phyloP scores from a whole-genome alignment of 1,284 basidiomycete genomes.

The Heterobasidion annosum region DNA sequence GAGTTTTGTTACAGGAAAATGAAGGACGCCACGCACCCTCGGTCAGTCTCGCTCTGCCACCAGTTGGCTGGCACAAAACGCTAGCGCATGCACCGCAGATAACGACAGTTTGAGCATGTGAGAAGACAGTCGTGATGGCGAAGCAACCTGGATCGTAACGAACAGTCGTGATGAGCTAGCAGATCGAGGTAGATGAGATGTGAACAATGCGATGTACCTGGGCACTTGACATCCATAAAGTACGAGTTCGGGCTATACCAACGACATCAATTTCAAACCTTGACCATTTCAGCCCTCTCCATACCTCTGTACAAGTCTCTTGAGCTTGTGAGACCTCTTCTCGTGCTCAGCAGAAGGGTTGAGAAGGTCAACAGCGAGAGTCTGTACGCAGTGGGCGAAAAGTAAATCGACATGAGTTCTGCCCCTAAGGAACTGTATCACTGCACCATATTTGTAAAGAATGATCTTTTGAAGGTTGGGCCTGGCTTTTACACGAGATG shows the following conservation, averaged over 20 bases:
- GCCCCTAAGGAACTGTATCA: not conserved
- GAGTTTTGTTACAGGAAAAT: not conserved
- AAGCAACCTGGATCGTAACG: conserved; percentile 46
- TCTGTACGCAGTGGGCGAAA: conserved; percentile 35
- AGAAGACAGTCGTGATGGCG: conserved; percentile 92
- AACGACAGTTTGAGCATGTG: conserved; percentile 91
- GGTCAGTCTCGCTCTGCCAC: conserved; percentile 96
- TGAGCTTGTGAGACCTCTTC: conserved; percentile 95
- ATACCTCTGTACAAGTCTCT: conserved; percentile 90
- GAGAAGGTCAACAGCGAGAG: conserved; percentile 97
- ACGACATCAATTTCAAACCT: not conserved
- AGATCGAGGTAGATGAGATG: not conserved
- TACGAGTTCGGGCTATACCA: conserved; percentile 76
- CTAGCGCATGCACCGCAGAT: conserved; percentile 90
- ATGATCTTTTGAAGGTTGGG: not conserved
- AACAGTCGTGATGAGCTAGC: not conserved
- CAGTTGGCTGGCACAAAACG: conserved; percentile 97
- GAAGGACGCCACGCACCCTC: conserved; percentile 67
- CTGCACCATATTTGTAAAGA: conserved; percentile 3
- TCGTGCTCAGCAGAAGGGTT: conserved; percentile 89
- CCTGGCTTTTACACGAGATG: conserved; percentile 1
- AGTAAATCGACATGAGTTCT: not conserved
- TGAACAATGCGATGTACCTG: conserved; percentile 54
- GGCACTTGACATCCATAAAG: conserved; percentile 99
- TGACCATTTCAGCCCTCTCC: not conserved